Evolutionary conservation across 140 eudicot genomes (phyloP).

Genomic region (Oenanthe javanica): DNA sequence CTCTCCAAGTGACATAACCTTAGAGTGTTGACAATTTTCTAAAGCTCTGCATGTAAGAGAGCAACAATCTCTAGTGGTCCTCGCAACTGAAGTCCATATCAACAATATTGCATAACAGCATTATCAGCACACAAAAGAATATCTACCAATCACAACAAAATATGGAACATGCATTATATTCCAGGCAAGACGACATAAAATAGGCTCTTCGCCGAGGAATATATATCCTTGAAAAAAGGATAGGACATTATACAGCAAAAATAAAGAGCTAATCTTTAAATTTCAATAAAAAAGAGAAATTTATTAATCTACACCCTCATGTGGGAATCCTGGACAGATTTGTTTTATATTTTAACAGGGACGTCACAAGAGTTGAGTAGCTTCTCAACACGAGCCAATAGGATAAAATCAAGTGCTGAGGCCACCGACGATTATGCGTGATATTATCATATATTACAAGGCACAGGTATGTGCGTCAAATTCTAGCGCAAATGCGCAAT

Average conservation of each 20-base stretch:
- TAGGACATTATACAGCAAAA: too few relatives aligned
- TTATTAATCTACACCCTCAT: background rate
- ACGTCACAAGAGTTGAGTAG: background rate
- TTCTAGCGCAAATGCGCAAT: too few relatives aligned
- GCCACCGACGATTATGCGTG: background rate
- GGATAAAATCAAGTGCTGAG: background rate
- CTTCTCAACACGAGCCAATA: background rate
- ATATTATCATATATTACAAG: background rate
- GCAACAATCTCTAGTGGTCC: background rate
- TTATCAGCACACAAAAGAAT: background rate
- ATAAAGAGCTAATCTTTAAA: background rate
- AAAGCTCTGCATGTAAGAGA: background rate
- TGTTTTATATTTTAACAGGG: background rate
- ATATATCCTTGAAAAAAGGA: too few relatives aligned
- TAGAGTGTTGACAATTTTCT: conserved; percentile 2
- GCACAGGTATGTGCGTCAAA: background rate
- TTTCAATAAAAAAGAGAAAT: too few relatives aligned
- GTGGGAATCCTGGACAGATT: background rate
- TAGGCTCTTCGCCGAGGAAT: background rate
- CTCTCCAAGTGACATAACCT: too few relatives aligned
- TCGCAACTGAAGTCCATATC: background rate
- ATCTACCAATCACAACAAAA: background rate
- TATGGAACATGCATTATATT: background rate
- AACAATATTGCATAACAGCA: background rate
- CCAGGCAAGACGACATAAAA: background rate